A percentile compares a stretch with the other conserved stretches of the same genome.
phyloP scores from a whole-genome alignment of 768 basidiomycete species.

The Termitomyces eurrhizus region DNA sequence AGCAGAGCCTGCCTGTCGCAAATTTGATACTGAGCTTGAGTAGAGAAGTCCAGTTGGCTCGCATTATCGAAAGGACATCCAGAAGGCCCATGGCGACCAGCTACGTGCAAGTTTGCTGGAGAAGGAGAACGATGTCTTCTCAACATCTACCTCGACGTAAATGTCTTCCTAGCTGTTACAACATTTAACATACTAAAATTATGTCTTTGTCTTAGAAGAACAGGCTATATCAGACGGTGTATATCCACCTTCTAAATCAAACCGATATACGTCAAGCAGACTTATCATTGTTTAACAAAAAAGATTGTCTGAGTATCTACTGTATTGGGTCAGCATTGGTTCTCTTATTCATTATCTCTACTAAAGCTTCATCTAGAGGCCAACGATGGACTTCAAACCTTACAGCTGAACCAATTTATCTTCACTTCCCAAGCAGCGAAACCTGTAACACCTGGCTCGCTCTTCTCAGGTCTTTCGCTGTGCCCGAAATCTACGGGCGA shows the following conservation, averaged over 20 bases:
- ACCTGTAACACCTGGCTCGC: slow-evolving; percentile 72
- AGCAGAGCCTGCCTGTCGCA: neutral
- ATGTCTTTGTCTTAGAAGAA: slow-evolving; percentile 50
- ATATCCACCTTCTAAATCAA: slow-evolving; percentile 68
- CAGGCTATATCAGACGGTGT: slow-evolving; percentile 68
- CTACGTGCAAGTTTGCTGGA: slow-evolving; percentile 66
- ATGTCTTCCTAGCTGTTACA: slow-evolving; percentile 19
- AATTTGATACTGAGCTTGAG: slow-evolving; percentile 6
- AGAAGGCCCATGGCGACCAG: slow-evolving; percentile 65
- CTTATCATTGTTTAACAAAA: slow-evolving; percentile 70
- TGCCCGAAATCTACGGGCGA: slow-evolving; percentile 74
- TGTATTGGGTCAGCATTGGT: slow-evolving; percentile 45
- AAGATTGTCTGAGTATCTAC: slow-evolving; percentile 72
- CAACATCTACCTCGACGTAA: slow-evolving; percentile 73
- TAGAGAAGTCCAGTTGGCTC: slow-evolving; percentile 76
- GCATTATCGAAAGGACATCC: slow-evolving; percentile 47
- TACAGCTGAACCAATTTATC: slow-evolving; percentile 64
- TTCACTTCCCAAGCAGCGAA: slow-evolving; percentile 66
- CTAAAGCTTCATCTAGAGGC: slow-evolving; percentile 32
- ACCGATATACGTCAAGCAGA: slow-evolving; percentile 80
- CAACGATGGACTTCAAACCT: slow-evolving; percentile 55
- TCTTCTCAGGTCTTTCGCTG: slow-evolving; percentile 76
- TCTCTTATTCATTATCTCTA: neutral
- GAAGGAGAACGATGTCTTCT: slow-evolving; percentile 65
- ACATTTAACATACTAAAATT: neutral